Conservation (phyloP, 768 basidiomycete genomes). For the Goffeauzyma gilvescens region DNA sequence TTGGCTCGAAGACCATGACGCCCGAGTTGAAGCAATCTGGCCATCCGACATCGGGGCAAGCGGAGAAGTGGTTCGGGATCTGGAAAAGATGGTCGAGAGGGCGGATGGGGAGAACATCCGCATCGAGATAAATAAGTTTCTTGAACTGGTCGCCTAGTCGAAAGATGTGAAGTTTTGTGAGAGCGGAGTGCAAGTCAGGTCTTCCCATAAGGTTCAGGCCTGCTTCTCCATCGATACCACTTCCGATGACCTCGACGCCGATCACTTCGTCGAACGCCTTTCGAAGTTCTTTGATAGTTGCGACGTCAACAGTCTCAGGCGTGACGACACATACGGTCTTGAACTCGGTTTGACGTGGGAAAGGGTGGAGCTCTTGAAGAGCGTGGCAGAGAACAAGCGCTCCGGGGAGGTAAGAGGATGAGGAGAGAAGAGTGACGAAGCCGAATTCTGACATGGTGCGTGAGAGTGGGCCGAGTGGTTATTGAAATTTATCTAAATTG, state of each 20-base stretch:
- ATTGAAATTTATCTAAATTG: no score
- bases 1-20: constrained; percentile 67
- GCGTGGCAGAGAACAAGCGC: constrained; percentile 72
- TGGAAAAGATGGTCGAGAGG: constrained; percentile 85
- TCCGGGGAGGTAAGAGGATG: constrained; percentile 80
- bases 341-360: constrained; percentile 44
- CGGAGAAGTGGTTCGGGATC: constrained; percentile 57
- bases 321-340: constrained; percentile 79
- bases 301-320: constrained; percentile 75
- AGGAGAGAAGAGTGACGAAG: constrained; percentile 82
- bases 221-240: constrained; percentile 41
- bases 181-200: constrained; percentile 73
- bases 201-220: constrained; percentile 80
- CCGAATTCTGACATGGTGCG: constrained; percentile 29
- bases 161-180: constrained; percentile 92
- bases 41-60: constrained; percentile 94
- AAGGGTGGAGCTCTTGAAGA: constrained; percentile 42
- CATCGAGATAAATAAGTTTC: constrained; percentile 35
- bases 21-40: constrained; percentile 99
- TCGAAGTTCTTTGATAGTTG: constrained; percentile 57
- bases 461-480: no score
- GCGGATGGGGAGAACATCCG: constrained; percentile 31
- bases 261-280: constrained; percentile 66
- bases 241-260: constrained; percentile 71
- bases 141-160: constrained; percentile 41